Conservation (phyloP, 202 grass and related monocot species). For the Zoysia matrella region DNA sequence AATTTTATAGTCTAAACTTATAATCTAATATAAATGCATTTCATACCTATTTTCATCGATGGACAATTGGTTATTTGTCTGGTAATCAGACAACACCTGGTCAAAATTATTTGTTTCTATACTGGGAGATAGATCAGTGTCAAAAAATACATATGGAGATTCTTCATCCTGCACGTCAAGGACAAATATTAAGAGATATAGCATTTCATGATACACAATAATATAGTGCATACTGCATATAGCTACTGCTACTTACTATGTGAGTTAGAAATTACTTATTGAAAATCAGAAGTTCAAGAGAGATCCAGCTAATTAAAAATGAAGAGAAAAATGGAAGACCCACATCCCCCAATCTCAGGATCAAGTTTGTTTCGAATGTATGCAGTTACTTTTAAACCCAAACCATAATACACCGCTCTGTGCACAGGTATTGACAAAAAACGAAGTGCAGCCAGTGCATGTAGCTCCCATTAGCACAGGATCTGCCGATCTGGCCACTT, state of each 20-base stretch:
- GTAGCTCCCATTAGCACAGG: no score
- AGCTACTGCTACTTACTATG: neutral
- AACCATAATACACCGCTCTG: neutral
- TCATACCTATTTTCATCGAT: constrained; percentile 55
- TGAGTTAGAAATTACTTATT: neutral
- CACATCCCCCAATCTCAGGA: neutral
- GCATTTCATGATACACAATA: neutral
- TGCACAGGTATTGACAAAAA: no score
- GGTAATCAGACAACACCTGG: constrained; percentile 43
- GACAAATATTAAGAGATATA: constrained; percentile 17
- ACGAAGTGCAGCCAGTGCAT: no score
- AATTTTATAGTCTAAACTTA: neutral
- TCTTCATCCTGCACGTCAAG: constrained; percentile 59
- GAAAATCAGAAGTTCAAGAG: constrained; percentile 9
- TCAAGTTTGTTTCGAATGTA: neutral
- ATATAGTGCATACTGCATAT: neutral
- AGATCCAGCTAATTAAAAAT: constrained; percentile 9
- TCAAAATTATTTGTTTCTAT: constrained; percentile 28
- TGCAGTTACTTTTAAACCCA: constrained; percentile 1
- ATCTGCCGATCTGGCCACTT: no score
- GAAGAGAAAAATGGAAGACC: neutral
- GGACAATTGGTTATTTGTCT: constrained; percentile 41
- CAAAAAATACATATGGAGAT: constrained; percentile 40
- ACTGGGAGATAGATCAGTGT: constrained; percentile 37
- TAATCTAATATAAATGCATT: neutral